Percentiles rank a stretch among this genome's conserved stretches.
Conservation (phyloP, 1,284 basidiomycete genomes). For the Heterobasidion annosum region DNA sequence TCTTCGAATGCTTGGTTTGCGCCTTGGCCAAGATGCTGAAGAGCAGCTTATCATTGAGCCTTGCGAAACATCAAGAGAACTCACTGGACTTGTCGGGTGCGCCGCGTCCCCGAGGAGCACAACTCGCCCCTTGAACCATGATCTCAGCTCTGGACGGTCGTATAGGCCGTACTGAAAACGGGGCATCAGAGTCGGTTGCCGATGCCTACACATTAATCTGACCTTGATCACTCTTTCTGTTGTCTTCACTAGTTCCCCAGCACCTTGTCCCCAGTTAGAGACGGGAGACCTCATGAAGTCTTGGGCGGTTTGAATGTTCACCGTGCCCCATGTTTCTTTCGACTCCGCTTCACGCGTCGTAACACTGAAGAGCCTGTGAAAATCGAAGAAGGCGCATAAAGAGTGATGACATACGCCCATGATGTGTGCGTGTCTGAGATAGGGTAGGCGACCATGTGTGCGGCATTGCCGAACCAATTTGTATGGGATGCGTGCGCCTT, state of each 20-base stretch:
- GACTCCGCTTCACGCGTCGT: conserved; percentile 28
- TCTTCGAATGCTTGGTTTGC: conserved; percentile 42
- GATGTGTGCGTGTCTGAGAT: conserved; percentile 22
- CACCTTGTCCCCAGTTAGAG: conserved; percentile 26
- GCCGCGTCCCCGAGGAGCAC: conserved; percentile 25
- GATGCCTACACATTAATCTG: neutral
- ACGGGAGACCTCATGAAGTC: conserved; percentile 20
- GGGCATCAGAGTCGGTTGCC: neutral
- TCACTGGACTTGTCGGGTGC: conserved; percentile 24
- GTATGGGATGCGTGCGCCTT: conserved; percentile 14
- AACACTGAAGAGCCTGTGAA: conserved; percentile 17
- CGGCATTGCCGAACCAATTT: conserved; percentile 28
- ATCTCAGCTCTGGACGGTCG: conserved; percentile 31
- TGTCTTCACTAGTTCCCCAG: conserved; percentile 24
- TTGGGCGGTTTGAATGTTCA: conserved; percentile 22
- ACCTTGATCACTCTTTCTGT: conserved; percentile 32
- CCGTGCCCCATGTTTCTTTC: conserved; percentile 33
- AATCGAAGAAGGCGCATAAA: neutral
- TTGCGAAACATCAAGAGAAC: conserved; percentile 4
- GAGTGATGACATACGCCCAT: conserved; percentile 26
- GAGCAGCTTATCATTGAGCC: conserved; percentile 1
- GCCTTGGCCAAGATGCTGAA: conserved; percentile 38
- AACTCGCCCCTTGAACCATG: conserved; percentile 30
- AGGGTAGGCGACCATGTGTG: conserved; percentile 31
- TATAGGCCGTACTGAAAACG: conserved; percentile 32